Conservation (phyloP, 148 eudicot species). For the Silene latifolia region DNA sequence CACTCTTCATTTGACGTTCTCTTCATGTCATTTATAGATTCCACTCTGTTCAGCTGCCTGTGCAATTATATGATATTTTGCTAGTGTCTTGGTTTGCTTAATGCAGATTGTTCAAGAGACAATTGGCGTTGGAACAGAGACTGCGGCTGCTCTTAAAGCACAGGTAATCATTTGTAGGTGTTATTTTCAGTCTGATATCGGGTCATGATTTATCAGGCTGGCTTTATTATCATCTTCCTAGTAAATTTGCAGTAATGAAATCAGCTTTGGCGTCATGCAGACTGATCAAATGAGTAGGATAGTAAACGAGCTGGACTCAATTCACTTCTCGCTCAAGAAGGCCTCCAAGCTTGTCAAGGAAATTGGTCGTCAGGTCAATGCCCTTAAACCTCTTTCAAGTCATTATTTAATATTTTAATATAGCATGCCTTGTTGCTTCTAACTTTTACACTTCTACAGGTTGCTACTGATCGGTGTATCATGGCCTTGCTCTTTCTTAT, state of each 20-base stretch:
- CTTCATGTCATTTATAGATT: background rate
- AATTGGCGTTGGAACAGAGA: conserved; percentile 76
- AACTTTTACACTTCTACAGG: conserved; percentile 45
- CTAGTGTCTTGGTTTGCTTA: conserved; percentile 16
- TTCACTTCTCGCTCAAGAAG: conserved; percentile 84
- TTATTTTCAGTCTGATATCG: background rate
- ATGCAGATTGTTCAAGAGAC: conserved; percentile 82
- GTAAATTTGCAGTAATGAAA: background rate
- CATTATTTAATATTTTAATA: background rate
- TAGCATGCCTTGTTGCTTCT: conserved; percentile 23
- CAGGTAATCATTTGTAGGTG: conserved; percentile 49
- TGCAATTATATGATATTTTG: background rate
- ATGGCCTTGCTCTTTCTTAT: conserved; percentile 91
- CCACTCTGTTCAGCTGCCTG: background rate
- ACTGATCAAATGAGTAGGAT: conserved; percentile 98
- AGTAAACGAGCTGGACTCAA: conserved; percentile 91
- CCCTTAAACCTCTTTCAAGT: conserved; percentile 25
- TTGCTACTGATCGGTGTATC: conserved; percentile 94
- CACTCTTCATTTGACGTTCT: background rate
- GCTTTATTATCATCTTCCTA: background rate
- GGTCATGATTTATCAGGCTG: background rate
- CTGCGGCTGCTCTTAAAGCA: conserved; percentile 90
- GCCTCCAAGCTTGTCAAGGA: conserved; percentile 96
- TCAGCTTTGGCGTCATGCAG: conserved; percentile 38
- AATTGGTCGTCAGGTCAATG: conserved; percentile 97